These are phyloP conservation scores for Pseudisothecium myosuroides DNA, from an alignment of 225 moss, liverwort and hornwort genomes.

Conservation along the genomic window DNA sequence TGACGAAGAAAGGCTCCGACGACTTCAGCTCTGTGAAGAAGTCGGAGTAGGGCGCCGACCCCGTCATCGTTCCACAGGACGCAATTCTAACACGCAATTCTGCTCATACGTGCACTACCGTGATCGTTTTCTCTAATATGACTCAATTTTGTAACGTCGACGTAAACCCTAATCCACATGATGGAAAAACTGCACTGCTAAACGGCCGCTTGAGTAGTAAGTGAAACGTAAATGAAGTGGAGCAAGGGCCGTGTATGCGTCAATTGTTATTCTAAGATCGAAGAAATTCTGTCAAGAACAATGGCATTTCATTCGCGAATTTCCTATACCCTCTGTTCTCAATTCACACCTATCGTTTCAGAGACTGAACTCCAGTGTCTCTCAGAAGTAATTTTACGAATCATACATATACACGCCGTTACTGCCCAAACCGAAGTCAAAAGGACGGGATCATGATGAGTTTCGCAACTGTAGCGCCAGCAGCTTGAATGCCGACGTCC, in stretches of 20 bases:
- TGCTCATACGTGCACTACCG: background rate
- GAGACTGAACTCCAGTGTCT: background rate
- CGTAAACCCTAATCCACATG: background rate
- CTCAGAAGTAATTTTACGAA: background rate
- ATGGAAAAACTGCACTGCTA: background rate
- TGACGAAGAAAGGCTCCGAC: constrained; percentile 76
- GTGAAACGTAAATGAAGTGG: background rate
- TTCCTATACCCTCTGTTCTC: background rate
- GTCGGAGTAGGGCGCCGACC: background rate
- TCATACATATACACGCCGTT: background rate
- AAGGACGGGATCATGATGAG: background rate
- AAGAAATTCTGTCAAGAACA: background rate
- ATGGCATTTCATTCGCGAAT: background rate
- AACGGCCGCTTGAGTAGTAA: background rate
- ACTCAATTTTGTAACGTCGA: background rate
- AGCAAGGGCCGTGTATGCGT: background rate
- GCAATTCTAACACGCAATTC: background rate
- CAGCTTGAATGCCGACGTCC: background rate
- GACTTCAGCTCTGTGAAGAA: constrained; percentile 51
- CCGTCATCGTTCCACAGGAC: background rate
- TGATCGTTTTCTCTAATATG: no score
- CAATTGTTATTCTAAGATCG: background rate
- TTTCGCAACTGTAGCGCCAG: background rate
- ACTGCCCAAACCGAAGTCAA: background rate
- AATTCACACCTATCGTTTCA: background rate